Evolutionary conservation across 768 basidiomycete species (phyloP), one percentile per base, ranked within the genome.

Genomic region (Kwoniella sp.): DNA sequence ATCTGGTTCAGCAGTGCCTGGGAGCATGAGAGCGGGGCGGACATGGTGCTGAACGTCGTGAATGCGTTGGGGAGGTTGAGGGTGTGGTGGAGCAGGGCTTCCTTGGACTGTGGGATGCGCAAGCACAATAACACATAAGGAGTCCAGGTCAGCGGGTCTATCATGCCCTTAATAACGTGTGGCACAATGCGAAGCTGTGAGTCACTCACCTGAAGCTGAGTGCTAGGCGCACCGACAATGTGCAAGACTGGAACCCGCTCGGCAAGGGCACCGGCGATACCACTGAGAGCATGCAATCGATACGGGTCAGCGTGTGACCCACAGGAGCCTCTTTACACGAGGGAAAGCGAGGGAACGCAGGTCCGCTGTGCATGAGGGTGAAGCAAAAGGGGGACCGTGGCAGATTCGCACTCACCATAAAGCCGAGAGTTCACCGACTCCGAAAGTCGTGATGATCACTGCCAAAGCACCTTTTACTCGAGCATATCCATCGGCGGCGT

Each of bases 401-500:
- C 50, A 51, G 26, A 28, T 4, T 5, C 26, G 5, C 22, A 68
- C 75, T 55, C 47, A 74, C 72, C 76, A 77, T 37, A 90, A 87
- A 3, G 93, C 92, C 45, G 89, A 90, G 50, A 95, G 82, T 78
- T 96, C 93, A 17, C 93, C 93, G n/a, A 96, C 93, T 60, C 93
- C 93, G 69, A 93, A 95, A 1, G 83, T 96, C 12, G 93, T 95
- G 31, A 77, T 68, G 34, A 70, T 86, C 84, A 74, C 80, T 2
- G 73, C 72, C 52, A 79, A 70, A 37, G 55, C 67, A 48, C 88
- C 86, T 70, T 92, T 94, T 58, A 93, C 87, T 63, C 94, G 86
- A 22, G 93, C 91, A 79, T 95, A 95, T 12, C 93, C 93, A 74
- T 94, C 93, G 0, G 91, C 91, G 17, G 93, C 93, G 79, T 96